Evolutionary conservation across 2,329 filamentous ascomycete species (phyloP), one percentile per base, ranked within the genome.

Genomic region (Alternaria viburni): DNA sequence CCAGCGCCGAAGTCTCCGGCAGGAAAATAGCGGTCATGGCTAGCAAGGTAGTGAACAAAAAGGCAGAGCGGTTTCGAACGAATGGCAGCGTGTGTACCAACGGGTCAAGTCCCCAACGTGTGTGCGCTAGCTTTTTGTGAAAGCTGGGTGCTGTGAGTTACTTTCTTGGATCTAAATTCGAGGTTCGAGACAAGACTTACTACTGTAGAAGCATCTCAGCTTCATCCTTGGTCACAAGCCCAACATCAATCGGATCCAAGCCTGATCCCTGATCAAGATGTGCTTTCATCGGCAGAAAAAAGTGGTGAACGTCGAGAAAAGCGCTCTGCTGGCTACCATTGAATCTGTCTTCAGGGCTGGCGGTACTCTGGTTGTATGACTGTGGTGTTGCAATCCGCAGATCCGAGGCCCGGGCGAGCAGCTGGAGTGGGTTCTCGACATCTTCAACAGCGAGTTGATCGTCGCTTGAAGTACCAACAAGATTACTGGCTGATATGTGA

Each of bases 401-500:
- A 77, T 91, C 90, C 0, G 91, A 93, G 1, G 90, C 91, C 30
- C 90, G 86, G 3, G 91, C 91, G 32, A 93, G 87, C 15, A 93
- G 81, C 75, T 93, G 90, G 6, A 93, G 81, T 0, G 90, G 90
- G 64, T 93, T 93, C 72, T 93, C 90, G 4, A 90, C 90, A 74
- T 92, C 91, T 69, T 93, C 90, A 25, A 91, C 81, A 12, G 88
- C 85, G 30, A 91, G 83, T 36, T 79, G 77, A 25, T 79, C 78
- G 32, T 82, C 77, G n/a, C 74, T 74, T 23, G 76, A 69, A 9
- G 71, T 69, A n/a, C 71, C 70, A 1, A 70, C 65, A 46, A 71
- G 72, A 55, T 72, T 74, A 43, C 71, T 75, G 70, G 66, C 71
- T 59, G 56, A 54, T 54, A 62, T 21, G 5, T 44, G 54, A 23